Evolutionary conservation across 345 rosid genomes (phyloP).

Genomic region (Mercurialis annua): DNA sequence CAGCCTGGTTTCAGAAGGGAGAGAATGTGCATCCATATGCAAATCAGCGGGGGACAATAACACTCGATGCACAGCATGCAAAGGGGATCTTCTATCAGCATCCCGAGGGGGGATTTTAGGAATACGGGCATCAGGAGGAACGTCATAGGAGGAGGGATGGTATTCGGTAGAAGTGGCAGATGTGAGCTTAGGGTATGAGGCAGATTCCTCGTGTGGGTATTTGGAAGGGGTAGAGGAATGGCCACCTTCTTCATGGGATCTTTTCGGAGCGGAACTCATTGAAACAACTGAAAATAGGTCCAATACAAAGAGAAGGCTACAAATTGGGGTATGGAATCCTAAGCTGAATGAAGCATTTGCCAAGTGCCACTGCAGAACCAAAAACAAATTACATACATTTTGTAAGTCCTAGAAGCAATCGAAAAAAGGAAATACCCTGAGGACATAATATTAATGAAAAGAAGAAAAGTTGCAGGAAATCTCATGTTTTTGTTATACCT

Average conservation of each 20-base stretch:
- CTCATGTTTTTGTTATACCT: too few species aligned
- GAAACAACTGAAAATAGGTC: conserved; percentile 5
- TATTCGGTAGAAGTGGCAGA: conserved; percentile 48
- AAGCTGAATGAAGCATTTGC: neutral
- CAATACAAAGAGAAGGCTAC: neutral
- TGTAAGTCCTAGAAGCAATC: too few species aligned
- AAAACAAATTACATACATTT: neutral
- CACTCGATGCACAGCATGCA: conserved; percentile 54
- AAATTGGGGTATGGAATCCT: neutral
- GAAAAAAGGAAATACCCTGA: too few species aligned
- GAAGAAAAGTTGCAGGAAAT: too few species aligned
- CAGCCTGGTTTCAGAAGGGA: conserved; percentile 41
- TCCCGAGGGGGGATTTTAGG: conserved; percentile 70
- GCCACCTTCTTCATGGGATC: conserved; percentile 79
- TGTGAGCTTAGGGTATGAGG: conserved; percentile 54
- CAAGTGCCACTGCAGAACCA: neutral
- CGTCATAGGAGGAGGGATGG: conserved; percentile 53
- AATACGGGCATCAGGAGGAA: conserved; percentile 50
- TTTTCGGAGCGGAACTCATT: conserved; percentile 40
- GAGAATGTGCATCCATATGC: conserved; percentile 49
- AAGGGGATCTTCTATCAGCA: conserved; percentile 74
- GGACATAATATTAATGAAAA: too few species aligned
- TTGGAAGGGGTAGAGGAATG: conserved; percentile 68
- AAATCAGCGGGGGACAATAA: conserved; percentile 51
- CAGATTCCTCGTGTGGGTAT: conserved; percentile 67